Evolutionary conservation across 495 filamentous ascomycete species (phyloP), one percentile per base, ranked within the genome.

Genomic region (Neurospora tetraspora): DNA sequence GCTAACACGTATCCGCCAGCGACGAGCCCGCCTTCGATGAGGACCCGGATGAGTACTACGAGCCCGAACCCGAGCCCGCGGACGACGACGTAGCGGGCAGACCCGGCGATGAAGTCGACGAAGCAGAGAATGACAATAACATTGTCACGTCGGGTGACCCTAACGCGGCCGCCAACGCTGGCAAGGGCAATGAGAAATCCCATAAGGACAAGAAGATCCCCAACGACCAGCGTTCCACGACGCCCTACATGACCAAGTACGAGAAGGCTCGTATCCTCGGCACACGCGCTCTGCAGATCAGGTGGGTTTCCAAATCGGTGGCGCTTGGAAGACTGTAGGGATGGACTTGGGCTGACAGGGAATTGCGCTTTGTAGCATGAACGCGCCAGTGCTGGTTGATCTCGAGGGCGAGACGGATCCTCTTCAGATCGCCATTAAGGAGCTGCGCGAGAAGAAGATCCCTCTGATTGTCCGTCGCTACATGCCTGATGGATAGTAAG

Each of bases 211-310:
- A 96, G 86, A 94, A 92, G 83, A 92, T 99, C 59, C 88, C 94
- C 39, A 91, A 93, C 74, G 94, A 97, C 71, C 87, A 96, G 85
- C 89, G 96, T 75, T 90, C 88, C 8, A 98, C 96, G 2, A 99
- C 96, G 59, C 96, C 96, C 6, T 99, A 97, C 86, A 96, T 99
- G 94, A 99, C 96, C 76, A 99, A 99, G 84, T 99, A 99, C 83
- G 96, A 99, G 87, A 88, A 90, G 77, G 96, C 96, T 69, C 89
- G 96, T 76, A 92, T 99, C 71, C 85, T 99, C 71, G 96, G 96
- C 68, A 98, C 95, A 69, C 86, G 96, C 72, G 96, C 96, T 45
- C 80, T 97, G 78, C 96, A 99, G 83, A 99, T 99, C 79, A 98
- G 94, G 94, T 96, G 80, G 59, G 34, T 69, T 38, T 27, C 10